Conservation (phyloP, 2,329 filamentous ascomycete species). For the Colletotrichum sp. region DNA sequence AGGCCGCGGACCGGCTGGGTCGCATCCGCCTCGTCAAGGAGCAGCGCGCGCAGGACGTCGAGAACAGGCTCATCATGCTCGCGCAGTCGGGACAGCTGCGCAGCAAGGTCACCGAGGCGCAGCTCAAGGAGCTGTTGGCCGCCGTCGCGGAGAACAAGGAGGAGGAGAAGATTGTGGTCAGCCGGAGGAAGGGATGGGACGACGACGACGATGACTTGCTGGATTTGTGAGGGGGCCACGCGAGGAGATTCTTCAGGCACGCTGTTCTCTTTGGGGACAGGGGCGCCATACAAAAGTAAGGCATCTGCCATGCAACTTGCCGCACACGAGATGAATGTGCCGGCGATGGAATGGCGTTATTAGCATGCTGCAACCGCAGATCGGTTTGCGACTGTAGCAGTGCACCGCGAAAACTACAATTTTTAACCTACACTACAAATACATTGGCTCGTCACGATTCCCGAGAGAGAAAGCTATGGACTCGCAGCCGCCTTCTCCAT, state of each 20-base stretch:
- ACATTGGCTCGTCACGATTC: not conserved
- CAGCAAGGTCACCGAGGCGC: constrained; percentile 86
- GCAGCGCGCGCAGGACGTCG: constrained; percentile 85
- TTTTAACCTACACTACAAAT: constrained; percentile 6
- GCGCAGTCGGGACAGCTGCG: constrained; percentile 87
- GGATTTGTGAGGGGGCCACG: constrained; percentile 52
- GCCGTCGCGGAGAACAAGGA: constrained; percentile 81
- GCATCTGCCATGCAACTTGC: not conserved
- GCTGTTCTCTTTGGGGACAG: not conserved
- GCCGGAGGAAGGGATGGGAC: constrained; percentile 80
- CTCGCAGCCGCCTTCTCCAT: constrained; percentile 46
- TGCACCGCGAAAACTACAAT: not conserved
- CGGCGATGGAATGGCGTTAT: constrained; percentile 15
- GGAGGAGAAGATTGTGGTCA: constrained; percentile 87
- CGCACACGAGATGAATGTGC: not conserved
- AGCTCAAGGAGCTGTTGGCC: constrained; percentile 89
- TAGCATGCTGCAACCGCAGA: constrained; percentile 11
- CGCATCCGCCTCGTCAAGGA: constrained; percentile 97
- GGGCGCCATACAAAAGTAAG: not conserved
- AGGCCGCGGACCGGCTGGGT: constrained; percentile 89
- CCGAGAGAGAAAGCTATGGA: not conserved
- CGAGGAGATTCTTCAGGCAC: not conserved
- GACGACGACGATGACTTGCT: constrained; percentile 83
- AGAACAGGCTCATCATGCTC: constrained; percentile 91
- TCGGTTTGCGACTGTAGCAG: not conserved